Base-by-base conservation (phyloP, 2,329 filamentous ascomycete species). In the Colletotrichum sp. region DNA sequence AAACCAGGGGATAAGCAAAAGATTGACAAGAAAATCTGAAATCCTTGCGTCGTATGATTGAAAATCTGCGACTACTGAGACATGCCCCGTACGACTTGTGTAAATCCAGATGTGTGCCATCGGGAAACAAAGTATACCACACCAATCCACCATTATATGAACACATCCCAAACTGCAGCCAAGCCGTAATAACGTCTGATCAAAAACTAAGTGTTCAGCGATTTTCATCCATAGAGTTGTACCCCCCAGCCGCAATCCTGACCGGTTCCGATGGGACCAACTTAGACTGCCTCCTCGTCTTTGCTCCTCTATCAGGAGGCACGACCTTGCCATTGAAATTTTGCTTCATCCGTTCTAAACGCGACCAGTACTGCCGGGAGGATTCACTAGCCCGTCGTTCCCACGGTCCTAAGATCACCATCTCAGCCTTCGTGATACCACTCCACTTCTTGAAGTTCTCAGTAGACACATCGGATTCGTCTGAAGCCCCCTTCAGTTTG, bases 381-480 rank as follows among this genome's bases (percentile, higher is more conserved):
- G 43, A 22, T 1, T 48, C 43, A 22, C 2, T n/a, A 0, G n/a
- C 0, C 0, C n/a, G 18, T 0, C 43, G 18, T 48, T 48, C 43
- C 43, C 43, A 48, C 6, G 2, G n/a, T 13, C 43, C 43, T 0
- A 48, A 1, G 0, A 48, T n/a, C 2, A 22, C 5, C 43, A 48
- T 48, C 43, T 48, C 43, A 48, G 43, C 43, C n/a, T 48, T 48
- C 2, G 3, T 3, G 6, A 48, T 13, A 0, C 43, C 43, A 48
- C 43, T 48, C 43, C 43, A 43, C 39, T 6, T n/a, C 0, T 6
- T 43, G 5, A n/a, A 10, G 0, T 6, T 0, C 36, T 10, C 16
- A 6, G 36, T 10, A 6, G 16, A 0, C 0, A 0, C 16, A n/a
- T 43, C 8, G 3, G 8, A 10, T n/a, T 6, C 8, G 2, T 3